Percentiles rank a stretch among this genome's conserved stretches.
phyloP scores from a whole-genome alignment of 2,329 filamentous ascomycete genomes.

The Neoscytalidium dimidiatum region DNA sequence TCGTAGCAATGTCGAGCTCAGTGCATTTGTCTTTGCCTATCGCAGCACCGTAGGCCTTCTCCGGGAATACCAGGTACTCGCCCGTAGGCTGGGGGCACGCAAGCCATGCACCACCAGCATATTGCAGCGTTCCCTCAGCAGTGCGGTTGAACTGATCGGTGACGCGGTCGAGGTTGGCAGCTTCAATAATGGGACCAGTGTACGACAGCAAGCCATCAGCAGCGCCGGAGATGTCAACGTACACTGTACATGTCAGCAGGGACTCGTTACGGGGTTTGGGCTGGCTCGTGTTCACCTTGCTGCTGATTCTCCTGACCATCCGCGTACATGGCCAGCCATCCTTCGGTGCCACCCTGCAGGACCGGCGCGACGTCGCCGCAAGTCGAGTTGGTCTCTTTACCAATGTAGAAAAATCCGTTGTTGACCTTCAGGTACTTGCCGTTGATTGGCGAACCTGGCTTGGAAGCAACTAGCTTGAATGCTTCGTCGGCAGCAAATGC shows the following conservation, averaged over 20 bases:
- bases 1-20: neutral
- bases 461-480: neutral
- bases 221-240: constrained; percentile 3
- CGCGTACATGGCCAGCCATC: neutral
- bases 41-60: neutral
- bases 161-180: neutral
- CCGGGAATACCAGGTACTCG: constrained; percentile 1
- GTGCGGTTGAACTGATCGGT: neutral
- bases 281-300: neutral
- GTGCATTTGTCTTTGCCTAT: constrained; percentile 6
- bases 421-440: neutral
- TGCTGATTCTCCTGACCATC: constrained; percentile 5
- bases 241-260: neutral
- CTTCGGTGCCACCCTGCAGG: neutral
- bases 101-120: neutral
- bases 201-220: neutral
- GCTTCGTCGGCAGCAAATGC: neutral
- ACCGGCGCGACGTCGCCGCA: constrained; percentile 1
- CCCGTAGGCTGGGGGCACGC: neutral
- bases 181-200: neutral
- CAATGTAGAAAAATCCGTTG: constrained; percentile 4
- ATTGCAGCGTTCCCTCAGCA: neutral
- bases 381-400: neutral
- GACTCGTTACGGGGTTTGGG: no score
- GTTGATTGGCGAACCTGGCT: neutral